Percentiles rank a stretch among this genome's conserved stretches.
These are phyloP conservation scores for Uncinocarpus reesii DNA, from an alignment of 2,329 filamentous ascomycete genomes.

Conservation along the genomic window DNA sequence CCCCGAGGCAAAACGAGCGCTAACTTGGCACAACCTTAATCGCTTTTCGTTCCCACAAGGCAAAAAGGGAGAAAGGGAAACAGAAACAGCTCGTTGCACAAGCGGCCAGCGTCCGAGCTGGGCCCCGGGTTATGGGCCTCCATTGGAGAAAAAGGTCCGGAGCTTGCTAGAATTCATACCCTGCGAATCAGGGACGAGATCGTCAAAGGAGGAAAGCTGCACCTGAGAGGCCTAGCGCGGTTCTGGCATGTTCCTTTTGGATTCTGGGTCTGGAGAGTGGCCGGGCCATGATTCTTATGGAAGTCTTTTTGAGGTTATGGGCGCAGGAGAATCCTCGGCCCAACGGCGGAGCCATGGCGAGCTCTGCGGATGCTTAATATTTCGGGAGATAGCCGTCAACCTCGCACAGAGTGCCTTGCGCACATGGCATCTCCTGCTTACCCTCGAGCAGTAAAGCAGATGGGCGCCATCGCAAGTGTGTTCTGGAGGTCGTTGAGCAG, in stretches of 20 bases:
- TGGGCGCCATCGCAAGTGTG: neutral
- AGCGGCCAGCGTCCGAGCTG: slow-evolving; percentile 10
- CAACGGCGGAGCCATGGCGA: slow-evolving; percentile 4
- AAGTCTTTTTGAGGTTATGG: neutral
- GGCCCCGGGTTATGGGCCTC: slow-evolving; percentile 3
- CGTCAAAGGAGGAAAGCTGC: neutral
- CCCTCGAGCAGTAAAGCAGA: no score
- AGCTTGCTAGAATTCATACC: neutral
- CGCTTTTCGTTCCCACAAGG: neutral
- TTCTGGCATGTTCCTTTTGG: neutral
- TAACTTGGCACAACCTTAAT: slow-evolving; percentile 9
- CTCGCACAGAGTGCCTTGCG: neutral
- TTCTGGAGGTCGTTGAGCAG: neutral
- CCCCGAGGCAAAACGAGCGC: slow-evolving; percentile 10
- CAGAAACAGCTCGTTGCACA: neutral
- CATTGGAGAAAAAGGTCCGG: slow-evolving; percentile 3
- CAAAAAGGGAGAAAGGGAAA: neutral
- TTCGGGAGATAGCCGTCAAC: neutral
- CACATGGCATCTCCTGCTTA: neutral
- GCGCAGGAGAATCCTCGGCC: neutral
- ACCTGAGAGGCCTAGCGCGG: neutral
- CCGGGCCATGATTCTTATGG: neutral
- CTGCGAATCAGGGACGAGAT: neutral
- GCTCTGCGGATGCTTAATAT: neutral
- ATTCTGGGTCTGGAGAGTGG: slow-evolving; percentile 5